A percentile compares a stretch with the other conserved stretches of the same genome.
Evolutionary conservation across 73 alveolate genomes (phyloP).

Genomic region (Paramecium primaurelia): DNA sequence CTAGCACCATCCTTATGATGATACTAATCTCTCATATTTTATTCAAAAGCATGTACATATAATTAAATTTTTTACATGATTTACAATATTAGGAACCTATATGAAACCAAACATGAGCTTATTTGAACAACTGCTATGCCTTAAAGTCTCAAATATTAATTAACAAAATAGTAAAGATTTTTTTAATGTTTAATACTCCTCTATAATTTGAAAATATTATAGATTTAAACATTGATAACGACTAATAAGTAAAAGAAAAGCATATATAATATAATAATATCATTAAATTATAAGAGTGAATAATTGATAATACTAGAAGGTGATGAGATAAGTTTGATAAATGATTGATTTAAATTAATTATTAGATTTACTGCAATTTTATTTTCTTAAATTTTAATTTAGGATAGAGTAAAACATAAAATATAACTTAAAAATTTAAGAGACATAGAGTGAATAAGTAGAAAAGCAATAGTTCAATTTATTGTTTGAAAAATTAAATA

Average conservation of each 20-base stretch:
- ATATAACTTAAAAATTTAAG: constrained; percentile 74
- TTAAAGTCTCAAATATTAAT: too few species aligned
- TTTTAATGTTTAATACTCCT: background rate
- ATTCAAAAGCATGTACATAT: background rate
- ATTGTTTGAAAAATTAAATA: constrained; percentile 57
- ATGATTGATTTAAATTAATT: background rate
- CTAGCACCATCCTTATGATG: too few species aligned
- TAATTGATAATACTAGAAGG: too few species aligned
- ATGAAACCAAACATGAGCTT: background rate
- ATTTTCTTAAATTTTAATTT: constrained; percentile 67
- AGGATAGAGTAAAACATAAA: constrained; percentile 75
- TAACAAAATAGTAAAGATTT: too few species aligned
- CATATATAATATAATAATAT: too few species aligned
- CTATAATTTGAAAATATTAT: too few species aligned
- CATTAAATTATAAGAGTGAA: too few species aligned
- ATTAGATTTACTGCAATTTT: constrained; percentile 48
- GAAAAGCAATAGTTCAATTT: constrained; percentile 85
- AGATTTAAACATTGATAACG: too few species aligned
- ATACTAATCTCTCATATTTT: too few species aligned
- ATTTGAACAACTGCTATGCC: background rate
- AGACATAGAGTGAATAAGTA: constrained; percentile 68
- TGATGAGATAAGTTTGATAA: constrained; percentile 46
- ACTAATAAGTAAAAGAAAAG: too few species aligned
- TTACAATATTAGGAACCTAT: background rate
- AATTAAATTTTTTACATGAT: too few species aligned